phyloP scores from a whole-genome alignment of 2,329 filamentous ascomycete species.

The Aspergillus sp. region DNA sequence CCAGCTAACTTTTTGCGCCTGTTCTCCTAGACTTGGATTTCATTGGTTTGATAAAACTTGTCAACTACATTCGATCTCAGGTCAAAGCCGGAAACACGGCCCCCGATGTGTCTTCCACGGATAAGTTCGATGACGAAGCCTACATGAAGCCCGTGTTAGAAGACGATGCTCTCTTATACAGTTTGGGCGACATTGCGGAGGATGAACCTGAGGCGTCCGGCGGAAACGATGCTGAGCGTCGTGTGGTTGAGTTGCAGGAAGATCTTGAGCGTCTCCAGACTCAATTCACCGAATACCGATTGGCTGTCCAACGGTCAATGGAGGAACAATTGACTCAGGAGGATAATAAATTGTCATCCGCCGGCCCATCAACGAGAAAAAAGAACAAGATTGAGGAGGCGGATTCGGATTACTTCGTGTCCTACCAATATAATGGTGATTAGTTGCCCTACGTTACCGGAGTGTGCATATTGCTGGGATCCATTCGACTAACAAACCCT shows the following conservation, averaged over 20 bases:
- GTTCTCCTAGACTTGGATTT: constrained; percentile 58
- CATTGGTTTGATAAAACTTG: constrained; percentile 64
- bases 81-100: constrained; percentile 39
- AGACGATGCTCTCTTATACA: constrained; percentile 83
- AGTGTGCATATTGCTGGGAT: no score
- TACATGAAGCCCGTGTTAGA: constrained; percentile 79
- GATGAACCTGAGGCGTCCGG: constrained; percentile 21
- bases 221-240: constrained; percentile 36
- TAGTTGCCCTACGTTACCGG: background rate
- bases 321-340: constrained; percentile 59
- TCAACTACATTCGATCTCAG: constrained; percentile 58
- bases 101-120: constrained; percentile 53
- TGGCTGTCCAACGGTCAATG: constrained; percentile 59
- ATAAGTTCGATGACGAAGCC: constrained; percentile 66
- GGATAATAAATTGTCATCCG: constrained; percentile 33
- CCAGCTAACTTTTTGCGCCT: constrained; percentile 11
- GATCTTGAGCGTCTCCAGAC: constrained; percentile 53
- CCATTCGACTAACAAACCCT: constrained; percentile 1
- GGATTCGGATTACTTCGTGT: constrained; percentile 57
- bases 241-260: constrained; percentile 54
- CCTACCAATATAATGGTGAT: constrained; percentile 62
- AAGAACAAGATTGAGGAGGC: constrained; percentile 41
- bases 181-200: constrained; percentile 67
- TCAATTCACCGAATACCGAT: constrained; percentile 60
- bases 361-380: constrained; percentile 22